A percentile compares a stretch with the other conserved stretches of the same genome.
phyloP scores from a whole-genome alignment of 2,329 filamentous ascomycete species.

The Penicillium nordicum region DNA sequence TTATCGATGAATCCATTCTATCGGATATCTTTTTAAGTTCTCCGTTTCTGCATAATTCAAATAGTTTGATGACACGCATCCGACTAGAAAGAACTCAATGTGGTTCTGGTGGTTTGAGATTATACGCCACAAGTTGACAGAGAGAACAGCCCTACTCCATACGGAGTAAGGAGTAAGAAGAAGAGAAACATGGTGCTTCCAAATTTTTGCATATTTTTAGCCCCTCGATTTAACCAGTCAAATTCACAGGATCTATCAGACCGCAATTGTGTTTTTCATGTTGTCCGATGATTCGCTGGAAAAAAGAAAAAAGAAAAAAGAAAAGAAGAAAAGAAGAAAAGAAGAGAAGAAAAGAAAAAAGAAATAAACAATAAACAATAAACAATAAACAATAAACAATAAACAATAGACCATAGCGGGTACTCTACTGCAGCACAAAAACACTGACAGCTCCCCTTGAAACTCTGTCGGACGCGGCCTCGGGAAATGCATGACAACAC shows the following conservation, averaged over 20 bases:
- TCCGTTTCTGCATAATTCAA: conserved; percentile 5
- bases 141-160: background rate
- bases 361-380: no score
- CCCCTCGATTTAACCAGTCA: conserved; percentile 14
- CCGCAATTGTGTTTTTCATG: conserved; percentile 6
- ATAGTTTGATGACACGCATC: conserved; percentile 22
- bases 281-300: conserved; percentile 13
- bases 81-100: conserved; percentile 7
- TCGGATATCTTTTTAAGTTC: background rate
- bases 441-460: conserved; percentile 3
- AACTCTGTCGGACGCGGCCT: background rate
- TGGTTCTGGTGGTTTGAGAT: conserved; percentile 15
- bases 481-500: background rate
- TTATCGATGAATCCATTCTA: background rate
- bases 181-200: background rate
- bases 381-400: background rate
- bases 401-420: background rate
- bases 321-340: background rate
- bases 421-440: background rate
- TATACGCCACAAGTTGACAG: conserved; percentile 11
- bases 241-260: conserved; percentile 19
- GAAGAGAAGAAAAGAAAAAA: background rate
- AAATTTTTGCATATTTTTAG: background rate
- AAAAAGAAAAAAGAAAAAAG: background rate
- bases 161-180: background rate